phyloP scores from a whole-genome alignment of 2,329 filamentous ascomycete genomes.

The Aspergillus candidus region DNA sequence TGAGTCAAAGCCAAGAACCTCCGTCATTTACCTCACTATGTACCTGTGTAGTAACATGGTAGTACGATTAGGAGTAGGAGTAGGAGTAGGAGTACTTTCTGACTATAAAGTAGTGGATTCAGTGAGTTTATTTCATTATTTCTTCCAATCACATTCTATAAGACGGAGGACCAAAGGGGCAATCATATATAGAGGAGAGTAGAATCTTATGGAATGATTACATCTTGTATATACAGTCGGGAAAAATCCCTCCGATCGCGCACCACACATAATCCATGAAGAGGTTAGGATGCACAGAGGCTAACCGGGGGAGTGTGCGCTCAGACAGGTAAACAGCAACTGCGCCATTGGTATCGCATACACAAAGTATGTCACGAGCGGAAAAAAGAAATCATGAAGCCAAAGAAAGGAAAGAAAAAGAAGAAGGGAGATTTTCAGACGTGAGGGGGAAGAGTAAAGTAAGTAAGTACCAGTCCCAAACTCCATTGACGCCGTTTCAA shows the following conservation, averaged over 20 bases:
- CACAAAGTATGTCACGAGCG: too few relatives aligned
- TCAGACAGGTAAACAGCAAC: too few relatives aligned
- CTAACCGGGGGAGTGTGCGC: too few relatives aligned
- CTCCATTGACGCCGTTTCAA: slow-evolving; percentile 1
- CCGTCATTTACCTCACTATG: background rate
- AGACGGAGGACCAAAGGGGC: slow-evolving; percentile 1
- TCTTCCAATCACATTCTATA: background rate
- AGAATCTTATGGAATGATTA: background rate
- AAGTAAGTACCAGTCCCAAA: too few relatives aligned
- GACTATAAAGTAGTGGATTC: background rate
- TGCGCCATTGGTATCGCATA: too few relatives aligned
- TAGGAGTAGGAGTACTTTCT: background rate
- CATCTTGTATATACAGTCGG: slow-evolving; percentile 1
- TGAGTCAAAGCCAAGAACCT: slow-evolving; percentile 10
- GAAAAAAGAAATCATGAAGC: background rate
- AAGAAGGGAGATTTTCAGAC: too few relatives aligned
- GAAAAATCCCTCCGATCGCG: background rate
- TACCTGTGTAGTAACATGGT: background rate
- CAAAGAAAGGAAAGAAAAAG: background rate
- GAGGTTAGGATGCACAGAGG: too few relatives aligned
- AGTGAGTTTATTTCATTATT: background rate
- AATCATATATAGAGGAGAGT: slow-evolving; percentile 1
- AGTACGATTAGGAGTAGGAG: too few relatives aligned
- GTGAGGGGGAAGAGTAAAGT: too few relatives aligned
- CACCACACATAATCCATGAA: too few relatives aligned